Evolutionary conservation across 371 early-diverging fungal genomes (phyloP), one percentile per base, ranked within the genome.

Genomic region (Mortierella sp.): DNA sequence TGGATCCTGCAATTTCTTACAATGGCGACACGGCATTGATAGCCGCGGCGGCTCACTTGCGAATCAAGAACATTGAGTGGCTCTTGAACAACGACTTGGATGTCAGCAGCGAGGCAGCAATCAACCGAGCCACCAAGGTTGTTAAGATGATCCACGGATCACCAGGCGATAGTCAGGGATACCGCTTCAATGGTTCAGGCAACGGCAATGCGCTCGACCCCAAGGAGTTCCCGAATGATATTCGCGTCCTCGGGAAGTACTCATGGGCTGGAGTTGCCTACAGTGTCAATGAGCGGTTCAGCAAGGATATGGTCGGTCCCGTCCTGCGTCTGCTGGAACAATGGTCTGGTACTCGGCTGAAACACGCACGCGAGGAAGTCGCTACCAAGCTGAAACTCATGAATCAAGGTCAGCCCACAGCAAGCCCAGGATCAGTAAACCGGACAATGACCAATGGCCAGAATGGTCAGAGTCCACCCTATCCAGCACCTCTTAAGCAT

Each of bases 1-100:
- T 74, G 29, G 64, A 74, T 13, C 76, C 76, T 17, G 76, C 76
- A 16, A 63, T 74, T 22, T 29, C 64, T 2, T 60, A 53, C 60
- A 61, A 60, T 29, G 60, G 68, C 3, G 68, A 67, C 39, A 74
- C 63, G 10, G 76, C 76, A 3, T 45, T 74, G 24, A 64, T 68
- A 2, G 68, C 63, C 0, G 76, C 76, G 0, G 76, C 68, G 8
- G 76, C 76, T 1, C 76, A 74, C 28, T 37, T 74, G 16, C 48
- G 54, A 48, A 67, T 74, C 61, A 67, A 67, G 40, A 74, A 74
- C 49, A 53, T 74, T 14, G 68, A 74, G 43, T 74, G 76, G 76
- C 53, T 74, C 40, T 31, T 74, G 28, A 74, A 74, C 40, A 59
- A 74, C n/a, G 76, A 74, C 39, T 51, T 74, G 52, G 76, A 74